Conservation (phyloP, 2,329 filamentous ascomycete species). For the Aureobasidium sp. region DNA sequence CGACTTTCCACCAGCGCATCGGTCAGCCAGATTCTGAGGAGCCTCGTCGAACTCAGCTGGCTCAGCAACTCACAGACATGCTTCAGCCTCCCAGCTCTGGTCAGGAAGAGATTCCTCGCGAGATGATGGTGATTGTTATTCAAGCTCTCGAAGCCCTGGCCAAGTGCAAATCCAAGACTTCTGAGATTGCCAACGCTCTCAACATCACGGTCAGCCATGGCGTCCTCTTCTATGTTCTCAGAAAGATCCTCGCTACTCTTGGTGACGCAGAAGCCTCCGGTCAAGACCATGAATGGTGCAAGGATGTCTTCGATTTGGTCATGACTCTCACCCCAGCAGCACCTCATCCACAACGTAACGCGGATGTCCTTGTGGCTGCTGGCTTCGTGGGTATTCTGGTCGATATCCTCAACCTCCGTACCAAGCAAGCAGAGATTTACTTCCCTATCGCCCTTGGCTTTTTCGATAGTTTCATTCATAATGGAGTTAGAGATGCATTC, state of each 20-base stretch:
- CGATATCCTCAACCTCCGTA: conserved; percentile 78
- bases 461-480: conserved; percentile 80
- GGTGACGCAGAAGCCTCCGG: conserved; percentile 53
- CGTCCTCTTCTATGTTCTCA: conserved; percentile 83
- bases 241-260: conserved; percentile 83
- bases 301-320: conserved; percentile 80
- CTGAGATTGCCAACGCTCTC: conserved; percentile 82
- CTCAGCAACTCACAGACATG: conserved; percentile 86
- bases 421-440: conserved; percentile 71
- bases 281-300: conserved; percentile 80
- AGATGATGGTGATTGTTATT: conserved; percentile 75
- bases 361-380: conserved; percentile 76
- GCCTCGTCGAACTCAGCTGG: conserved; percentile 78
- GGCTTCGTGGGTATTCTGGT: conserved; percentile 85
- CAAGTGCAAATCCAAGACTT: conserved; percentile 65
- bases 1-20: conserved; percentile 76
- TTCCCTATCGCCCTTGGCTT: conserved; percentile 81
- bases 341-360: conserved; percentile 55
- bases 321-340: conserved; percentile 61
- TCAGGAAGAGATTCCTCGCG: conserved; percentile 59
- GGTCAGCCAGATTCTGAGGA: conserved; percentile 84
- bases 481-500: conserved; percentile 70
- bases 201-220: conserved; percentile 96
- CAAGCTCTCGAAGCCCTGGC: conserved; percentile 78
- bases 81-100: conserved; percentile 74